Base-by-base conservation (phyloP, 495 filamentous ascomycete genomes). In the Coniosporium apollinis region DNA sequence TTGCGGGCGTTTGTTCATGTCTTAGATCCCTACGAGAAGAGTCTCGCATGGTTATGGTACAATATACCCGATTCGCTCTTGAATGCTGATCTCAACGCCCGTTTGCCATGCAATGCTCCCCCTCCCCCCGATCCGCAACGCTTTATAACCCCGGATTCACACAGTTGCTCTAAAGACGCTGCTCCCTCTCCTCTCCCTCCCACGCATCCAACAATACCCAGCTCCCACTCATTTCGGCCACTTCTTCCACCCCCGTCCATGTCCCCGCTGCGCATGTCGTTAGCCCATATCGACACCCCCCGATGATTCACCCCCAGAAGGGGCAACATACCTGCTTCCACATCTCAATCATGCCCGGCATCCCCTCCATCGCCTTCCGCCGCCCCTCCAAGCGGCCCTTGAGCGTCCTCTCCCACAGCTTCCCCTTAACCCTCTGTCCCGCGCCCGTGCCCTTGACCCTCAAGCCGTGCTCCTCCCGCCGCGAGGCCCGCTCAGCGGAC, bases 351-450 rank as follows among this genome's bases (percentile, higher is more conserved):
- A 94, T 70, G 49, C 75, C 67, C 43, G 85, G 82, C 89, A 97
- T 97, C 38, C 71, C 75, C 62, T 82, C 52, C 85, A 97, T 96
- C 34, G 89, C 89, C 57, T 80, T 66, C 67, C 75, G 78, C 54
- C 85, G 71, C 62, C 77, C 73, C 56, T 93, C 86, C 64, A 96
- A 72, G 69, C 72, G 72, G 31, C 66, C 62, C 61, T 79, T 76
- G 65, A 94, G 60, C 43, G 75, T 81, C 57, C 89, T 72, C 67
- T 97, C 89, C 73, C 82, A 82, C 53, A 69, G 67, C 59, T 94
- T 82, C 49, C 89, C 89, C 74, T 94, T 94, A 45, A 93, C 85
- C 55, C 70, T 73, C 64, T 91, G 70, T n/a, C 84, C 85, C 19
- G 21, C 41, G 64, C 87, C 82, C 13, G 89, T 94, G 45, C 85